phyloP scores from a whole-genome alignment of 108 stramenopile genomes.

The Nannochloropsis gaditana region DNA sequence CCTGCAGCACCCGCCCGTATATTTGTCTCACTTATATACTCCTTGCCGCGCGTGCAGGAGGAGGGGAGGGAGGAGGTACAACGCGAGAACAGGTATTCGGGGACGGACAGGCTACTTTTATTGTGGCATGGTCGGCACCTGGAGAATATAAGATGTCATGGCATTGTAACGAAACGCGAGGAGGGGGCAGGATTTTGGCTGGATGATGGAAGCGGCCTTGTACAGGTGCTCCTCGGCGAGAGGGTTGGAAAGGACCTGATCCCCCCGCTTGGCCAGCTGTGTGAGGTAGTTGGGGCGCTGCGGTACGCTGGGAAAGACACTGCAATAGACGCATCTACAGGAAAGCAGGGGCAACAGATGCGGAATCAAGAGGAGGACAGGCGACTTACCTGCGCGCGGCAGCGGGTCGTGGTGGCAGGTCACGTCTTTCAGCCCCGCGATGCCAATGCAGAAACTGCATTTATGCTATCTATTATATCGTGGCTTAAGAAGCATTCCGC shows the following conservation, averaged over 20 bases:
- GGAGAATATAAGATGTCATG: background rate
- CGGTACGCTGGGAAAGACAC: background rate
- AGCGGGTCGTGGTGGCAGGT: background rate
- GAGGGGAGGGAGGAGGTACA: background rate
- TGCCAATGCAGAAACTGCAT: background rate
- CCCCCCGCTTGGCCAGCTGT: background rate
- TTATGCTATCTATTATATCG: background rate
- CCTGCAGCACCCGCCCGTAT: background rate
- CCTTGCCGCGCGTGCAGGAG: background rate
- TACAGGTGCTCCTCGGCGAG: background rate
- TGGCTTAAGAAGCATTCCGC: background rate
- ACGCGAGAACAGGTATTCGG: background rate
- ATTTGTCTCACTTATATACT: background rate
- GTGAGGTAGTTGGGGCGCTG: background rate
- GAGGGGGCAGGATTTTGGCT: background rate
- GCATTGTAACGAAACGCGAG: background rate
- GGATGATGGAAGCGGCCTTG: background rate
- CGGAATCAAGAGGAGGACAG: background rate
- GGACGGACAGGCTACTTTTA: too few species aligned
- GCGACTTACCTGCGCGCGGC: background rate
- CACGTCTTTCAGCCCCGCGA: background rate
- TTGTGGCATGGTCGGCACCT: background rate
- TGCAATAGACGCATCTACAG: background rate
- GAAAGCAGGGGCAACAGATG: background rate
- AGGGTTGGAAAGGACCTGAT: background rate